Percentiles rank a stretch among this genome's conserved stretches.
phyloP scores from a whole-genome alignment of 352 stramenopile species.

The Phytophthora brassicae region DNA sequence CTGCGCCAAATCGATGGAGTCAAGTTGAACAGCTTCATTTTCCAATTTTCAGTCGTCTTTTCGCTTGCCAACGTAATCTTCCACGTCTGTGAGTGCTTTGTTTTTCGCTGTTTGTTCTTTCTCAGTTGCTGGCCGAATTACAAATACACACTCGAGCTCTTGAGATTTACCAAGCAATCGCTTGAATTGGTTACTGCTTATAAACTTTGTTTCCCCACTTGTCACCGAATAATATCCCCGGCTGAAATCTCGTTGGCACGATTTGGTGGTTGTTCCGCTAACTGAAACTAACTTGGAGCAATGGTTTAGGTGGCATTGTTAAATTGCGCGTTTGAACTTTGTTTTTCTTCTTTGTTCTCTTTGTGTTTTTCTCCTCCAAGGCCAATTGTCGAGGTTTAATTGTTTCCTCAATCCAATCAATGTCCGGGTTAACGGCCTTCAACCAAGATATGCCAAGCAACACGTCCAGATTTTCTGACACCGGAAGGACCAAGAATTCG shows the following conservation, averaged over 20 bases:
- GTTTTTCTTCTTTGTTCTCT: background rate
- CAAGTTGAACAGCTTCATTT: no score
- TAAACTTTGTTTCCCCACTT: no score
- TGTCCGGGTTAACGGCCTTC: no score
- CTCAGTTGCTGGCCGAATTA: constrained; percentile 6
- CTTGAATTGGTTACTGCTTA: no score
- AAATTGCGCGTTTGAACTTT: background rate
- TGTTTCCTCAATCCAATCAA: constrained; percentile 11
- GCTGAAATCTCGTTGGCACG: no score
- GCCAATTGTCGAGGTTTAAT: background rate
- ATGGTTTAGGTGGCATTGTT: background rate
- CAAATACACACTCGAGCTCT: no score
- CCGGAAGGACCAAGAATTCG: background rate
- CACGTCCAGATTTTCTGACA: no score
- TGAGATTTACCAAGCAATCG: no score
- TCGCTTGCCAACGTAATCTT: background rate
- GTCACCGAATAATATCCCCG: no score
- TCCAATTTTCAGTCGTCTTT: no score
- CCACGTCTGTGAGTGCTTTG: background rate
- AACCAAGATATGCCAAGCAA: no score
- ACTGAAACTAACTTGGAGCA: background rate
- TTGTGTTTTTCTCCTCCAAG: background rate
- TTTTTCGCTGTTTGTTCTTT: constrained; percentile 3
- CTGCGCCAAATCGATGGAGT: no score
- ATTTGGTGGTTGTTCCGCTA: background rate